Evolutionary conservation across 768 basidiomycete genomes (phyloP), one percentile per base, ranked within the genome.

Genomic region (Tylopilus felleus): DNA sequence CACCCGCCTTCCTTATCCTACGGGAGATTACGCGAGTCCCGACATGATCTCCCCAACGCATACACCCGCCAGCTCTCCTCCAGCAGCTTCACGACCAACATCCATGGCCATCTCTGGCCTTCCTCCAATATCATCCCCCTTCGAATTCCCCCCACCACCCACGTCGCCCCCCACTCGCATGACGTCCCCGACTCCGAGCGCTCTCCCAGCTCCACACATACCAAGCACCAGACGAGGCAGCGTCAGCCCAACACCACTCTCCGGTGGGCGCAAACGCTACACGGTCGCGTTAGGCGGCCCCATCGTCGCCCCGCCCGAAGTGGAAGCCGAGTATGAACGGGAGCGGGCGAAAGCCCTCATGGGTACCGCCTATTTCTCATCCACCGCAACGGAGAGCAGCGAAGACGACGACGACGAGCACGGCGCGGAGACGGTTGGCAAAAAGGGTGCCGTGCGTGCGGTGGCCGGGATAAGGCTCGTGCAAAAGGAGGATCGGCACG

Each of bases 201-300:
- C 66, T 4, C 70, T 81, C 4, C 80, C 81, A 0, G 65, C 77
- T 2, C 81, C 78, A 1, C 78, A 71, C 55, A 50, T 65, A 9
- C 58, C 67, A 19, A 61, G 66, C 6, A 68, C 74, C 41, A 74
- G 83, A 19, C 78, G 77, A 16, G 73, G 76, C 5, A 86, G 83
- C 61, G 77, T 84, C 50, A 83, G 83, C 52, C 83, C 85, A 2
- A 90, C 88, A 4, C 89, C 91, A 2, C 72, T 80, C 0, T 71
- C 76, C 2, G 74, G 43, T 2, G 59, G 55, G 19, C 60, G 90
- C 55, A 93, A 93, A 63, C 78, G 91, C 36, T 93, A 93, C 65
- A 93, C 91, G 0, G 90, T 93, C 29, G 90, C 91, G 1, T 77
- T 93, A 0, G 90, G 89, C 10, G 86, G 81, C 3, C 85, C 88